Base-by-base conservation (phyloP, 345 rosid species). In the Rhizophora mangle region DNA sequence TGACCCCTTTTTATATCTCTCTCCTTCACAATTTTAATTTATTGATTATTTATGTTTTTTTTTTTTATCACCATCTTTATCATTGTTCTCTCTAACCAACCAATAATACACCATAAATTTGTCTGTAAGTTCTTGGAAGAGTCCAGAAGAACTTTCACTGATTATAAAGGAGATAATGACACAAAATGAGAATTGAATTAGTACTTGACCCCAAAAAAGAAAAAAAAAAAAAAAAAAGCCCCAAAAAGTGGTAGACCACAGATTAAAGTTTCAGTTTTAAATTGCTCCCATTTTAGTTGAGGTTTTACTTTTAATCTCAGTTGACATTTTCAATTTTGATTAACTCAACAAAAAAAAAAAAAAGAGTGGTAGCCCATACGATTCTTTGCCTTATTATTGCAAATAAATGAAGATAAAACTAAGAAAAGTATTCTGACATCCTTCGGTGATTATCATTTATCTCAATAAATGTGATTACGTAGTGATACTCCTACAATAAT, bases 81-180 rank as follows among this genome's bases (percentile, higher is more conserved):
- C 34, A n/a, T 13, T 8, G 26, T 37, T n/a, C 49, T 5, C 49
- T 21, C 6, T 36, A 49, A 62, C 29, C 37, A 52, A 9, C 62
- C 74, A 54, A 54, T 10, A 22, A 63, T 36, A 13, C 18, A 39
- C 11, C 19, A 46, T 43, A 34, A 37, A 53, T 7, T 20, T 54
- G 62, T 70, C 21, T 26, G 18, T 0, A 39, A 18, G 52, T 24
- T 53, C 53, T 51, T 36, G 37, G 73, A 70, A 62, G 73, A 16
- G 52, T 52, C 73, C 53, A 20, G 73, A 61, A 53, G 20, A 19
- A 46, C 32, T 53, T 70, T 32, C 49, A 54, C n/a, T 37, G 51
- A 29, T 69, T 31, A 21, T 30, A n/a, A 15, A 30, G 49, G 16
- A 31, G 65, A 63, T 34, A 22, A 60, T 37, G 62, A 53, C 16